Conservation (phyloP, 164 flowering plant species). For the Santalum album region DNA sequence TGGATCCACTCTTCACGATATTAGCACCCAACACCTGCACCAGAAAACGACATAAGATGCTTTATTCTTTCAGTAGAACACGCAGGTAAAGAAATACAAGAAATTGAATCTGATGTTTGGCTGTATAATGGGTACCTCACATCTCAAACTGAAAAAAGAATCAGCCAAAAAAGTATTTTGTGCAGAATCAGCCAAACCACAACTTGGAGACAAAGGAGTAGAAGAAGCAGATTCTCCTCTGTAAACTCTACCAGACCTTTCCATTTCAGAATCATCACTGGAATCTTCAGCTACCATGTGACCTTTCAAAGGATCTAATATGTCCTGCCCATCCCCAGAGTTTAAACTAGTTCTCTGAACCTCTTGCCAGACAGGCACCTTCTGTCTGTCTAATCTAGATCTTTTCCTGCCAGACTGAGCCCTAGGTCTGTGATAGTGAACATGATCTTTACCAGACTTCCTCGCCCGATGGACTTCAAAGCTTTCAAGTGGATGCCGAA, state of each 20-base stretch:
- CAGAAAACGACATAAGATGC: conserved; percentile 17
- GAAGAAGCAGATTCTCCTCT: conserved; percentile 62
- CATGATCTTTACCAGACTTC: conserved; percentile 39
- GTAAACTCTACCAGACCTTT: conserved; percentile 46
- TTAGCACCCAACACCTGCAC: conserved; percentile 95
- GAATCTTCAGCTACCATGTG: conserved; percentile 44
- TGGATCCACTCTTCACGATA: conserved; percentile 87
- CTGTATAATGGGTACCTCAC: conserved; percentile 59
- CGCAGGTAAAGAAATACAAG: background rate
- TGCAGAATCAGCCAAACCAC: conserved; percentile 26
- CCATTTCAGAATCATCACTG: conserved; percentile 74
- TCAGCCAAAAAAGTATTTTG: conserved; percentile 43
- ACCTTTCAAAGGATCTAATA: conserved; percentile 39
- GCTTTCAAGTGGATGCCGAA: conserved; percentile 93
- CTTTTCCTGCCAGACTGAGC: conserved; percentile 48
- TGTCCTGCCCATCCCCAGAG: conserved; percentile 78
- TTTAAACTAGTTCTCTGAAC: conserved; percentile 80
- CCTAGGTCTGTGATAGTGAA: conserved; percentile 31
- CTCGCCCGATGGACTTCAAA: conserved; percentile 33
- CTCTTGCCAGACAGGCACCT: conserved; percentile 67
- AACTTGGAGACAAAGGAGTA: conserved; percentile 30
- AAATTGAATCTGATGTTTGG: background rate
- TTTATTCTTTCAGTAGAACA: conserved; percentile 14
- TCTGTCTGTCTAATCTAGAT: conserved; percentile 46
- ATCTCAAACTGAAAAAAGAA: conserved; percentile 80